Percentiles rank a stretch among this genome's conserved stretches.
Conservation (phyloP, 1,284 basidiomycete species). For the Puccinia hordei region DNA sequence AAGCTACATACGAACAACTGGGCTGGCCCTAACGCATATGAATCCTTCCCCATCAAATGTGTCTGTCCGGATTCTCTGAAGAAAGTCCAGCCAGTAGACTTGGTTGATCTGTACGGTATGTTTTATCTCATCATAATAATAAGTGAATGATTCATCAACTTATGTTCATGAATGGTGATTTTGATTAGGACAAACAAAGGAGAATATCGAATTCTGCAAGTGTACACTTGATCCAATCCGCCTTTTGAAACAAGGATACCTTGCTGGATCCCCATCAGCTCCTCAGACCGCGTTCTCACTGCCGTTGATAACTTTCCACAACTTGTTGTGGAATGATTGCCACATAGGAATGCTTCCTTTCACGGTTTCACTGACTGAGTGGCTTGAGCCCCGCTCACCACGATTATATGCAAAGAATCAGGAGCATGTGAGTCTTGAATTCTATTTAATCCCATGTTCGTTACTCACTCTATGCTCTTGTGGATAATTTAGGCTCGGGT, state of each 20-base stretch:
- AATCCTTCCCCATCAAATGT: no score
- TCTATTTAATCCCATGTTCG: neutral
- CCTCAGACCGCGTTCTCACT: conserved; percentile 20
- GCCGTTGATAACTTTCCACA: neutral
- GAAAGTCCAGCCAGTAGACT: no score
- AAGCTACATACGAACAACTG: no score
- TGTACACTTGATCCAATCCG: conserved; percentile 15
- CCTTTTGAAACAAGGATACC: neutral
- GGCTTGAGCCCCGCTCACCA: neutral
- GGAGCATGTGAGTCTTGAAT: neutral
- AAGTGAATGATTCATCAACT: no score
- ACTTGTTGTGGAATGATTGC: conserved; percentile 31
- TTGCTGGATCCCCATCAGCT: neutral
- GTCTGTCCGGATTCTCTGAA: no score
- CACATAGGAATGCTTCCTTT: neutral
- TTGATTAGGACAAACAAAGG: no score
- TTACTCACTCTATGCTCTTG: no score
- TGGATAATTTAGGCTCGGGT: neutral
- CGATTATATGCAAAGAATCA: neutral
- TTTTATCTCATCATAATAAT: no score
- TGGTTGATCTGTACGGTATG: no score
- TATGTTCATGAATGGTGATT: no score
- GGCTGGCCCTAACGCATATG: no score
- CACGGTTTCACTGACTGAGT: neutral
- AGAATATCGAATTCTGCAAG: conserved; percentile 18